A percentile compares a stretch with the other conserved stretches of the same genome.
phyloP scores from a whole-genome alignment of 306 rosid genomes.

The Lathyrus aphaca region DNA sequence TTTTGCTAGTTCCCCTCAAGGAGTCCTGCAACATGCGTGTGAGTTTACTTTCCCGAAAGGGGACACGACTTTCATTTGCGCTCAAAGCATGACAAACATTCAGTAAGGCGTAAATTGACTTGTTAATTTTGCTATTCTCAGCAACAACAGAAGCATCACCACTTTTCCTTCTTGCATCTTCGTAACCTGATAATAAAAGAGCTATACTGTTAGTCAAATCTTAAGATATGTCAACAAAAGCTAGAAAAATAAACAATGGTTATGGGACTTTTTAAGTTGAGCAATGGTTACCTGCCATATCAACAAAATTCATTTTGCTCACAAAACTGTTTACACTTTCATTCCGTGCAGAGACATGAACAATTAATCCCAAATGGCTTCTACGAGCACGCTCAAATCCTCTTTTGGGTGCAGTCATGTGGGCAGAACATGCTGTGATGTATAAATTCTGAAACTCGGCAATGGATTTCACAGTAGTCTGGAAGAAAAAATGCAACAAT shows the following conservation, averaged over 20 bases:
- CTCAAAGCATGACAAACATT: slow-evolving; percentile 72
- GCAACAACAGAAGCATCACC: slow-evolving; percentile 45
- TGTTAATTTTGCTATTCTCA: slow-evolving; percentile 67
- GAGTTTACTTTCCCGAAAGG: slow-evolving; percentile 88
- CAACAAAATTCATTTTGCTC: slow-evolving; percentile 83
- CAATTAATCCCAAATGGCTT: slow-evolving; percentile 73
- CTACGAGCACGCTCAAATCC: slow-evolving; percentile 55
- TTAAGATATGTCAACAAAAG: not conserved
- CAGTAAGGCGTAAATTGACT: slow-evolving; percentile 69
- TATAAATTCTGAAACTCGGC: slow-evolving; percentile 62
- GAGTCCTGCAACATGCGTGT: slow-evolving; percentile 86
- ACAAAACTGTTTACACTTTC: slow-evolving; percentile 38
- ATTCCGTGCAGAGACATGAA: slow-evolving; percentile 52
- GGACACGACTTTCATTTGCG: slow-evolving; percentile 63
- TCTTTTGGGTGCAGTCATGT: slow-evolving; percentile 53
- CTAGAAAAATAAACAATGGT: not conserved
- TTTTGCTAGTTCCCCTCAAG: slow-evolving; percentile 61
- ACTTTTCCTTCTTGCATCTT: slow-evolving; percentile 72
- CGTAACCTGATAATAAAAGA: slow-evolving; percentile 62
- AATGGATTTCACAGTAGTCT: slow-evolving; percentile 69
- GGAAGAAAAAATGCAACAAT: slow-evolving; percentile 32
- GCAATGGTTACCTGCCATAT: slow-evolving; percentile 70
- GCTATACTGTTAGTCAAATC: slow-evolving; percentile 16
- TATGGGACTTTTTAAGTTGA: slow-evolving; percentile 8
- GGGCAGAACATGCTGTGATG: slow-evolving; percentile 49